phyloP scores from a whole-genome alignment of 2,329 filamentous ascomycete genomes.

The Periconia macrospinosa region DNA sequence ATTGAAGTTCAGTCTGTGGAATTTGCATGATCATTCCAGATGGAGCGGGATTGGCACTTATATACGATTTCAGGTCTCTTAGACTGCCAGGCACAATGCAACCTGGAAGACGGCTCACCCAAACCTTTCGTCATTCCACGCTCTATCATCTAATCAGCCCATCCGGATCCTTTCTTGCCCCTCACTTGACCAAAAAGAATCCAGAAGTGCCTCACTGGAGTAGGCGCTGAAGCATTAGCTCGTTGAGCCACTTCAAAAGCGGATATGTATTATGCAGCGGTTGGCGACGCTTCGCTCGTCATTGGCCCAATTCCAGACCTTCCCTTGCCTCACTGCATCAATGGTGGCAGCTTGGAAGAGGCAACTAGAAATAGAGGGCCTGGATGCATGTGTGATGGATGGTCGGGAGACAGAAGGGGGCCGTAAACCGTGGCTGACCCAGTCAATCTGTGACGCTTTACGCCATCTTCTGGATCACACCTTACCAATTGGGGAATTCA shows the following conservation, averaged over 20 bases:
- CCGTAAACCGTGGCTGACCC: too few relatives aligned
- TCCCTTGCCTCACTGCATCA: neutral
- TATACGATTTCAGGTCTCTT: neutral
- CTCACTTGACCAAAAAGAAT: slow-evolving; percentile 24
- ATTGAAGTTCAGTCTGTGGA: neutral
- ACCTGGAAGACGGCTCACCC: neutral
- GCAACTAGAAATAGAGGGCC: neutral
- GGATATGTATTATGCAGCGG: slow-evolving; percentile 19
- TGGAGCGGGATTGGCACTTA: neutral
- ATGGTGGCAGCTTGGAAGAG: neutral
- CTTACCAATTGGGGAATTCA: too few relatives aligned
- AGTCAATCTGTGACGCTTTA: too few relatives aligned
- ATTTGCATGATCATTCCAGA: too few relatives aligned
- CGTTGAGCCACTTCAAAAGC: slow-evolving; percentile 9
- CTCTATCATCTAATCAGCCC: neutral
- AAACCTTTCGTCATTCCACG: slow-evolving; percentile 8
- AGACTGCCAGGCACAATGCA: neutral
- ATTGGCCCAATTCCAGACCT: neutral
- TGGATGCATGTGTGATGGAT: neutral
- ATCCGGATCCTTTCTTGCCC: slow-evolving; percentile 14
- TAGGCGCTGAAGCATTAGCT: neutral
- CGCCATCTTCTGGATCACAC: too few relatives aligned
- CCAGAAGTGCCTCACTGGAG: slow-evolving; percentile 23
- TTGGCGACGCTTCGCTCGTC: neutral
- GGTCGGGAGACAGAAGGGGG: neutral